Percentiles rank a stretch among this genome's conserved stretches.
These are phyloP conservation scores for Gracilaria domingensis DNA, from an alignment of 23 red algal genomes.

Conservation along the genomic window DNA sequence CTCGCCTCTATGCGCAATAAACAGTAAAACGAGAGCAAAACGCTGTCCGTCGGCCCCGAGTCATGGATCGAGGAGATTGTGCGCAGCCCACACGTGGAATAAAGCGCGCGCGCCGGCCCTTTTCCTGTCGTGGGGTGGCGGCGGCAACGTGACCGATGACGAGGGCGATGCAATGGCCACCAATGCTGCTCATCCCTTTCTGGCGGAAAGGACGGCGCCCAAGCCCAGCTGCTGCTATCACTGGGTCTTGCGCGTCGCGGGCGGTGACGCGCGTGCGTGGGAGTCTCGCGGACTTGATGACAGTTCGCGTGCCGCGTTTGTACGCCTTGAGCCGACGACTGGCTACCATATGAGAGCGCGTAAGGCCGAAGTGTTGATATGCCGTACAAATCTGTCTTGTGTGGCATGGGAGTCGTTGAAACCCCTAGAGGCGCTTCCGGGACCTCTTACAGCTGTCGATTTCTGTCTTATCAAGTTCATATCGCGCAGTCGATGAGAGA, in stretches of 20 bases:
- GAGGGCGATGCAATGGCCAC: constrained; percentile 82
- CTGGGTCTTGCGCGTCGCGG: constrained; percentile 70
- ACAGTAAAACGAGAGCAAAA: background rate
- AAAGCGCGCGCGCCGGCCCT: constrained; percentile 36
- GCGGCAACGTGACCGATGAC: constrained; percentile 77
- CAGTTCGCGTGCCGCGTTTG: constrained; percentile 74
- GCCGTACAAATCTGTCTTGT: constrained; percentile 35
- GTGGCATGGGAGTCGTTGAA: constrained; percentile 43
- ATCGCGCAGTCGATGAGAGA: constrained; percentile 40
- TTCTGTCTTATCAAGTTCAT: constrained; percentile 27
- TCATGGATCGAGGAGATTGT: constrained; percentile 80
- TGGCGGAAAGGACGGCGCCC: constrained; percentile 58
- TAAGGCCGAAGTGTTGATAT: constrained; percentile 47
- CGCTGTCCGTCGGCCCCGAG: constrained; percentile 34
- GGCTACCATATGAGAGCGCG: constrained; percentile 39
- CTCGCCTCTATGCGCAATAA: constrained; percentile 16
- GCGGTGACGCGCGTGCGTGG: too few species aligned
- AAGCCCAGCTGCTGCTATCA: constrained; percentile 57
- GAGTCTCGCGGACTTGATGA: constrained; percentile 78
- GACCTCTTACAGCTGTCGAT: constrained; percentile 68
- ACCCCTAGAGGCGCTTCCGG: constrained; percentile 40
- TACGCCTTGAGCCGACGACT: constrained; percentile 63
- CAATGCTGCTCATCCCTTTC: constrained; percentile 41
- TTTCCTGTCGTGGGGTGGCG: constrained; percentile 83
- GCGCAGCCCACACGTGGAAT: constrained; percentile 76